These are phyloP conservation scores for Polygonum maritimum DNA, from an alignment of 148 eudicot genomes.

Conservation along the genomic window DNA sequence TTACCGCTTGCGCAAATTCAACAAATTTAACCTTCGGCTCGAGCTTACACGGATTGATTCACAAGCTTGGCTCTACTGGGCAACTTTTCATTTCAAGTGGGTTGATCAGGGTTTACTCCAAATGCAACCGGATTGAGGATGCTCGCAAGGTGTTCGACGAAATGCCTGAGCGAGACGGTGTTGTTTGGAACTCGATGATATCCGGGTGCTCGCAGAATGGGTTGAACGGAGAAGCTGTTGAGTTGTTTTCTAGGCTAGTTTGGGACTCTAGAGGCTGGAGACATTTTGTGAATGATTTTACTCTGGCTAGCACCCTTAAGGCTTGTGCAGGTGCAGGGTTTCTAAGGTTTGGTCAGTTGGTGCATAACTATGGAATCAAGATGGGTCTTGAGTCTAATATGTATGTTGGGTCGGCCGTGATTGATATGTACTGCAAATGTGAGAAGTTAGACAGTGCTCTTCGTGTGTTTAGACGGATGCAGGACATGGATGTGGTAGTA, in stretches of 20 bases:
- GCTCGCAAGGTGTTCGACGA: constrained; percentile 41
- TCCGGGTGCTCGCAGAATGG: constrained; percentile 29
- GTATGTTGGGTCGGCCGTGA: constrained; percentile 30
- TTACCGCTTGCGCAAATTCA: constrained; percentile 23
- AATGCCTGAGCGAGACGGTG: constrained; percentile 35
- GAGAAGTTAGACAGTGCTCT: constrained; percentile 29
- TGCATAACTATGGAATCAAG: constrained; percentile 30
- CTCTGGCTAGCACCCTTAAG: constrained; percentile 26
- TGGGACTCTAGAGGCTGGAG: constrained; percentile 18
- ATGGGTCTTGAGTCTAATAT: constrained; percentile 24
- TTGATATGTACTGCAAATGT: constrained; percentile 31
- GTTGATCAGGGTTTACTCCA: constrained; percentile 20
- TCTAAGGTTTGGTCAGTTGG: constrained; percentile 19
- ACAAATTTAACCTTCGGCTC: constrained; percentile 12
- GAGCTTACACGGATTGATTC: constrained; percentile 23
- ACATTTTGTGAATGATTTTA: constrained; percentile 27
- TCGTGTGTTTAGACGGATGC: constrained; percentile 30
- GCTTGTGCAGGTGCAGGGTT: constrained; percentile 39
- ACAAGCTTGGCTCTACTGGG: constrained; percentile 20
- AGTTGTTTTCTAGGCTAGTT: constrained; percentile 30
- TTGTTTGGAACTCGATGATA: constrained; percentile 50
- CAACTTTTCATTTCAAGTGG: constrained; percentile 32
- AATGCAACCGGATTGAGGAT: constrained; percentile 8
- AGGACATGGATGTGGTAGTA: constrained; percentile 29
- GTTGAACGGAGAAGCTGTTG: constrained; percentile 23